phyloP scores from a whole-genome alignment of 108 stramenopile species.

The Skeletonema potamos region DNA sequence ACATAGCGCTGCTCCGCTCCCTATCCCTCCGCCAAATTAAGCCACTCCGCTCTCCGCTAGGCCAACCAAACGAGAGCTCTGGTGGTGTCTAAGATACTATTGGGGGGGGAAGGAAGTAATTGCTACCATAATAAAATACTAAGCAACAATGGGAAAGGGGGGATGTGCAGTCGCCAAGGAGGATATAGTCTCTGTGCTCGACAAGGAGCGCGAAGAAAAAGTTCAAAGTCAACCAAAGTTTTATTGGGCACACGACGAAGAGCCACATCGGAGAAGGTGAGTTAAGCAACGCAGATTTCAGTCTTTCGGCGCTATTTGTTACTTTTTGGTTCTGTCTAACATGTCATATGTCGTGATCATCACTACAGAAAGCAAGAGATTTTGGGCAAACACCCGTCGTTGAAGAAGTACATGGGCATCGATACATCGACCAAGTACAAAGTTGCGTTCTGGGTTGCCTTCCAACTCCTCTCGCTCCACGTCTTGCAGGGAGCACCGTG shows the following conservation, averaged over 20 bases:
- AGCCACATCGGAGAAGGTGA: conserved; percentile 56
- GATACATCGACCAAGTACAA: conserved; percentile 69
- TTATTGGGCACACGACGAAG: conserved; percentile 45
- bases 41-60: too few relatives aligned
- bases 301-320: conserved; percentile 9
- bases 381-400: conserved; percentile 73
- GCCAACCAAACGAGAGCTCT: too few relatives aligned
- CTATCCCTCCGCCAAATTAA: too few relatives aligned
- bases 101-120: too few relatives aligned
- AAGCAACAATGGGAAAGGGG: background rate
- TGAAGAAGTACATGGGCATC: conserved; percentile 82
- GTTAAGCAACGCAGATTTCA: background rate
- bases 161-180: background rate
- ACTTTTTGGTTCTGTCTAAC: background rate
- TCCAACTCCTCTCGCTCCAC: conserved; percentile 65
- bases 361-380: conserved; percentile 69
- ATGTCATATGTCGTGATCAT: background rate
- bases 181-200: conserved; percentile 8
- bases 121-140: background rate
- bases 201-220: conserved; percentile 37
- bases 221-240: conserved; percentile 38
- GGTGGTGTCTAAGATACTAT: too few relatives aligned
- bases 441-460: conserved; percentile 51
- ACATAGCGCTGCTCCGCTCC: too few relatives aligned
- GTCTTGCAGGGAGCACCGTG: conserved; percentile 53